phyloP scores from a whole-genome alignment of 305 asterid species.

The Rubia tinctorum region DNA sequence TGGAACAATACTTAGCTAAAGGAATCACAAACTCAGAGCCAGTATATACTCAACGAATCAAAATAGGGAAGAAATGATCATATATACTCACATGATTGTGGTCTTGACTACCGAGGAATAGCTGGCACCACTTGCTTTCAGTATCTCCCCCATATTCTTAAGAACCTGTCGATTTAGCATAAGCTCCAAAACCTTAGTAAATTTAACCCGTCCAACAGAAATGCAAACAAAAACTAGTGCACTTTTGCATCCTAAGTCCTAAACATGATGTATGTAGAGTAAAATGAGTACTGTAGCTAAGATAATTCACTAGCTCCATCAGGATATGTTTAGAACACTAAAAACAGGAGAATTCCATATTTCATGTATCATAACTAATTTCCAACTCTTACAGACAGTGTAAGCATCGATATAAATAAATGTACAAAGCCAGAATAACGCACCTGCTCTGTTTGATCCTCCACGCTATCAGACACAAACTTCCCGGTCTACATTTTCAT shows the following conservation, averaged over 20 bases:
- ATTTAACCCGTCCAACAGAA: not conserved
- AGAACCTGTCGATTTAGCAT: slow-evolving; percentile 31
- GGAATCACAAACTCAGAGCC: not conserved
- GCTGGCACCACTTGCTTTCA: slow-evolving; percentile 44
- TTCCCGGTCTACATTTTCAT: slow-evolving; percentile 60
- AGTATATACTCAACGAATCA: not conserved
- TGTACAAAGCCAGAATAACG: not conserved
- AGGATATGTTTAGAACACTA: not conserved
- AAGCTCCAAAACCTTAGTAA: slow-evolving; percentile 4
- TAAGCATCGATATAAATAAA: not conserved
- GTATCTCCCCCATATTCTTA: slow-evolving; percentile 56
- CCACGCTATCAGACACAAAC: slow-evolving; percentile 65
- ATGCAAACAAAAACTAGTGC: not conserved
- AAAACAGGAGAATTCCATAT: too few relatives aligned
- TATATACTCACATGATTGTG: slow-evolving; percentile 33
- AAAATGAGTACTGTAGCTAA: not conserved
- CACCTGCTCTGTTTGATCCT: slow-evolving; percentile 98
- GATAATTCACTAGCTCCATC: not conserved
- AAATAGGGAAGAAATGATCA: slow-evolving; percentile 2
- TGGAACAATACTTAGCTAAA: slow-evolving; percentile 12
- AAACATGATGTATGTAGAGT: not conserved
- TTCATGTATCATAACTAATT: not conserved
- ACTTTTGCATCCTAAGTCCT: not conserved
- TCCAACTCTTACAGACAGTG: not conserved
- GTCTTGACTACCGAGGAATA: slow-evolving; percentile 47